Evolutionary conservation across 2,329 filamentous ascomycete species (phyloP), one percentile per base, ranked within the genome.

Genomic region (Cercospora sp.): DNA sequence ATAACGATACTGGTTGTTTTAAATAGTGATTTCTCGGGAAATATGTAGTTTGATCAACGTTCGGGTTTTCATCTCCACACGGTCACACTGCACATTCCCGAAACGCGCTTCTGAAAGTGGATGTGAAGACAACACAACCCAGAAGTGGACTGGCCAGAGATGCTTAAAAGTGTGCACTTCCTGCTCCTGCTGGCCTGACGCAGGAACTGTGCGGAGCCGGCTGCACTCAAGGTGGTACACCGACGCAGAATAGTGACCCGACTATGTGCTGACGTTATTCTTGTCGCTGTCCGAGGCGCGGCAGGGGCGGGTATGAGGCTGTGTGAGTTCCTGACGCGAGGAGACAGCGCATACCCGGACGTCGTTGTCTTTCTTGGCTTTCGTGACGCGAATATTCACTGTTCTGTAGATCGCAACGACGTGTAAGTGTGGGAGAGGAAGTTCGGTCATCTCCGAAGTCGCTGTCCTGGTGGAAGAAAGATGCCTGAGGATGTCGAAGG

Each of bases 271-370:
- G 61, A 37, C 43, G 16, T 53, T 53, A 34, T 63, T 53, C n/a
- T 28, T 30, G 32, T 64, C 62, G 62, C 49, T 64, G 45, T 64
- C 62, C 62, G 62, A 58, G 24, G 30, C 18, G 30, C 24, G 21
- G 34, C 61, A 55, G 28, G 61, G 60, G 24, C 37, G 24, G 60
- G 6, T 18, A 6, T 16, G 49, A 49, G 43, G 43, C n/a, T 49
- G 43, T 49, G 43, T 49, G 21, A 16, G 21, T 40, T 53, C 24
- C 28, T 21, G 61, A 9, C 18, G 45, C 30, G n/a, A 37, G 45
- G n/a, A 53, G 45, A 55, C 12, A 63, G 4, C 28, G 55, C 28
- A 58, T 63, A 8, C 28, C n/a, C 49, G 40, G 43, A 40, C 40
- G 18, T 32, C 16, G 55, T 16, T 28, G 58, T 61, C 37, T 5